Conservation (phyloP, 2,329 filamentous ascomycete species). For the Colletotrichum plurivorum region DNA sequence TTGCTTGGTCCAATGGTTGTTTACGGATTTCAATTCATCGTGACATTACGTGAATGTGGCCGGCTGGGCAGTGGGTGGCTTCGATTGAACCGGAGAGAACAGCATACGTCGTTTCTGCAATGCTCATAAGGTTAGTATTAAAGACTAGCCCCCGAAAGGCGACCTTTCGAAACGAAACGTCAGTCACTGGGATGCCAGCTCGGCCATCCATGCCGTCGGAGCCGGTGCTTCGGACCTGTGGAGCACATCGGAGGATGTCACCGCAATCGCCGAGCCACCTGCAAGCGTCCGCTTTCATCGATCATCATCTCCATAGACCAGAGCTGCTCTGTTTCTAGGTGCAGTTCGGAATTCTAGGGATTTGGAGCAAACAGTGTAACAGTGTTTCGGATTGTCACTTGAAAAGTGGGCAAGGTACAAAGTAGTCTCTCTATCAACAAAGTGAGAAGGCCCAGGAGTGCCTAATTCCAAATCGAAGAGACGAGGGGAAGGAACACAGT, state of each 20-base stretch:
- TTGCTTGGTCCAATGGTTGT: slow-evolving; percentile 24
- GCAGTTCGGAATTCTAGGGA: too few relatives aligned
- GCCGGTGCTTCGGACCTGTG: slow-evolving; percentile 24
- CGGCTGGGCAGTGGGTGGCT: background rate
- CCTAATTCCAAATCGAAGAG: too few relatives aligned
- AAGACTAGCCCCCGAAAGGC: too few relatives aligned
- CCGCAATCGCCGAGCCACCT: slow-evolving; percentile 25
- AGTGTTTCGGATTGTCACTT: too few relatives aligned
- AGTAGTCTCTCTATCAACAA: too few relatives aligned
- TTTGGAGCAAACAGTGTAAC: too few relatives aligned
- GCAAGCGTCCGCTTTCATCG: background rate
- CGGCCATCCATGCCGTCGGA: slow-evolving; percentile 20
- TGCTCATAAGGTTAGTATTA: too few relatives aligned
- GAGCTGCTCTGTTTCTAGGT: background rate
- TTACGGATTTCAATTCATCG: slow-evolving; percentile 25
- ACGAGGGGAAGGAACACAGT: too few relatives aligned
- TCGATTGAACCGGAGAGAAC: background rate
- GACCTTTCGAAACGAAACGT: background rate
- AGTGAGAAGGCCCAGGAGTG: too few relatives aligned
- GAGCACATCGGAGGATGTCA: slow-evolving; percentile 17
- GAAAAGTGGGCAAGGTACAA: too few relatives aligned
- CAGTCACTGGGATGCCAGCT: background rate
- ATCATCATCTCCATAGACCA: background rate
- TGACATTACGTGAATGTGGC: background rate
- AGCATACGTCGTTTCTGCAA: background rate